A percentile compares a stretch with the other conserved stretches of the same genome.
These are phyloP conservation scores for Cordyceps cicadae DNA, from an alignment of 2,329 filamentous ascomycete genomes.

Conservation along the genomic window DNA sequence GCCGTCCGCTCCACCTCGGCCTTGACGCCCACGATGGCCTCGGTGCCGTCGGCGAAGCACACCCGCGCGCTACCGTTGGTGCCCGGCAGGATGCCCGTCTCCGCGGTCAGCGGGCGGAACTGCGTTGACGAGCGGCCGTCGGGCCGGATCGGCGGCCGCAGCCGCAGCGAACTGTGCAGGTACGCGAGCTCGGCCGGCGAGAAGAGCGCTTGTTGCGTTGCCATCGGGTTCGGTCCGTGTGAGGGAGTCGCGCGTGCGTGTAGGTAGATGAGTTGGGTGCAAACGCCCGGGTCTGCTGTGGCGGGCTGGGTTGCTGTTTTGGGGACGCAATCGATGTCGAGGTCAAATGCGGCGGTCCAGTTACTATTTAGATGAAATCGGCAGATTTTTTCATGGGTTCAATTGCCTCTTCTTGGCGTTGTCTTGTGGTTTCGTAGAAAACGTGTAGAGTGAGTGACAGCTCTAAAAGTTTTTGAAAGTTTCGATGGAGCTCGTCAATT, in stretches of 20 bases:
- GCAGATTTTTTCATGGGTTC: not conserved
- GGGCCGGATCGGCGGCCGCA: slow-evolving; percentile 76
- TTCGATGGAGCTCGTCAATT: slow-evolving; percentile 8
- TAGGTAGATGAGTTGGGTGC: not conserved
- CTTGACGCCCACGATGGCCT: slow-evolving; percentile 93
- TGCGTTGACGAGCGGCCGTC: slow-evolving; percentile 76
- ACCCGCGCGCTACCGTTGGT: slow-evolving; percentile 90
- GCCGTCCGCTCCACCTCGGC: slow-evolving; percentile 77
- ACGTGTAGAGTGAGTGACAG: not conserved
- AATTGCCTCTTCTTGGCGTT: not conserved
- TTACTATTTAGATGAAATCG: not conserved
- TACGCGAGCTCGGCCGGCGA: slow-evolving; percentile 96
- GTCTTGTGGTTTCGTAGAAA: not conserved
- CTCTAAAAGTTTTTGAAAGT: slow-evolving; percentile 10
- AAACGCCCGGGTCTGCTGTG: no score
- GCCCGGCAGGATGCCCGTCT: slow-evolving; percentile 80
- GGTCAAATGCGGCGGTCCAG: not conserved
- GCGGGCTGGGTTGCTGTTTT: not conserved
- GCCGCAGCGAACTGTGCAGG: slow-evolving; percentile 77
- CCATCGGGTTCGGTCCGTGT: slow-evolving; percentile 35
- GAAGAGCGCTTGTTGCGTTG: slow-evolving; percentile 65
- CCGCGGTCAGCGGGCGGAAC: slow-evolving; percentile 84
- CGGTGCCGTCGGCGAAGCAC: slow-evolving; percentile 89
- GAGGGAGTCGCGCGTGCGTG: not conserved
- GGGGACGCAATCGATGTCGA: not conserved